These are phyloP conservation scores for Tricholoma terreum DNA, from an alignment of 768 basidiomycete genomes.

Conservation along the genomic window DNA sequence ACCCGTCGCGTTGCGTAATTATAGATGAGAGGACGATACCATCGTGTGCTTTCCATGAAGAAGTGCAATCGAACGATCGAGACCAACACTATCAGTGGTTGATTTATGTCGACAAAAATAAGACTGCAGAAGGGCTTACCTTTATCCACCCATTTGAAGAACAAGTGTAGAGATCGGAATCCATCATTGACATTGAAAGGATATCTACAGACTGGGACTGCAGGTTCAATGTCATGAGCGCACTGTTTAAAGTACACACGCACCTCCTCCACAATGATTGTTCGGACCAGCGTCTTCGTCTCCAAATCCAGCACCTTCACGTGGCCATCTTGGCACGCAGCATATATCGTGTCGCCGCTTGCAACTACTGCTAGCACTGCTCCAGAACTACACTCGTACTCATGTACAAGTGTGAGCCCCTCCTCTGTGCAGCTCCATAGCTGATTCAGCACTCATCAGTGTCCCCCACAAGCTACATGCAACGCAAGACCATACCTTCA, in stretches of 20 bases:
- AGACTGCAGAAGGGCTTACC: conserved; percentile 32
- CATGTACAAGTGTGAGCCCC: conserved; percentile 51
- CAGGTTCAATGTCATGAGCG: not conserved
- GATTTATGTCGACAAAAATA: not conserved
- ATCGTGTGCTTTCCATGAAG: conserved; percentile 77
- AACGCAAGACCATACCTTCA: conserved; percentile 55
- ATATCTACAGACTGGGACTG: conserved; percentile 67
- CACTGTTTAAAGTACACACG: conserved; percentile 7
- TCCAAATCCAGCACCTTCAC: conserved; percentile 91
- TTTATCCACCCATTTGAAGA: conserved; percentile 68
- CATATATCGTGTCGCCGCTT: conserved; percentile 79
- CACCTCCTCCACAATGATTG: conserved; percentile 84
- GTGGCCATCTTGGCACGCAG: conserved; percentile 92
- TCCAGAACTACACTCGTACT: conserved; percentile 70
- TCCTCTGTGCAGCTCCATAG: conserved; percentile 59
- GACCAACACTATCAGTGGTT: conserved; percentile 63
- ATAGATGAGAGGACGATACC: conserved; percentile 83
- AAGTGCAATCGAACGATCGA: conserved; percentile 78
- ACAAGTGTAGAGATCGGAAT: conserved; percentile 63
- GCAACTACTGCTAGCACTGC: conserved; percentile 81
- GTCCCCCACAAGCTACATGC: not conserved
- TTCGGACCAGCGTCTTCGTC: conserved; percentile 82
- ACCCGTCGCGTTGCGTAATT: conserved; percentile 37
- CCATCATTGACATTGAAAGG: conserved; percentile 71
- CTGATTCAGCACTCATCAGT: conserved; percentile 30